Evolutionary conservation across 148 eudicot genomes (phyloP).

Genomic region (Rhododendron ferrugineum): DNA sequence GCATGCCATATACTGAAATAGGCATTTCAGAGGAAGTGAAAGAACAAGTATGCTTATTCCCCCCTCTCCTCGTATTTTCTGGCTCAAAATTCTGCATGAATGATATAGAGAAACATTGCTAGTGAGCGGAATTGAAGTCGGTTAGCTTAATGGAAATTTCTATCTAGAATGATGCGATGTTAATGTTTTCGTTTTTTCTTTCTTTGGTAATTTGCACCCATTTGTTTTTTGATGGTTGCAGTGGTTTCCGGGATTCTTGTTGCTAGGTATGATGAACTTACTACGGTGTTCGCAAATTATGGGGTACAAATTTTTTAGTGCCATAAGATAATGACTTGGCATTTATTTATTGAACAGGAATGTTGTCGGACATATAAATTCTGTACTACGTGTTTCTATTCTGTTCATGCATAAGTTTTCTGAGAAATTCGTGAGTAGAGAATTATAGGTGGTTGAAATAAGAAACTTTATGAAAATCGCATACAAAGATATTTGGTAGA

Average conservation of each 20-base stretch:
- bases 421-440: background rate
- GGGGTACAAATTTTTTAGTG: background rate
- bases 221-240: background rate
- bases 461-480: background rate
- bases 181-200: background rate
- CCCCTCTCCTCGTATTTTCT: background rate
- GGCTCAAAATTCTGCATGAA: background rate
- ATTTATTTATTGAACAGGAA: background rate
- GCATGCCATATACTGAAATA: constrained; percentile 58
- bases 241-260: background rate
- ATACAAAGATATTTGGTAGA: background rate
- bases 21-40: constrained; percentile 68
- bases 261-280: background rate
- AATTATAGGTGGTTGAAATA: background rate
- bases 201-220: background rate
- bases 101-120: background rate
- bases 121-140: background rate
- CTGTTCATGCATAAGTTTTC: background rate
- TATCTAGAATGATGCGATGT: background rate
- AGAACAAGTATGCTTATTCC: constrained; percentile 47
- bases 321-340: background rate
- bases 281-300: background rate
- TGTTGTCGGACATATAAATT: background rate
- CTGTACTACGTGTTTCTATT: background rate
- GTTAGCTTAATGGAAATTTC: background rate